phyloP scores from a whole-genome alignment of 2,329 filamentous ascomycete genomes.

The Xylariomycetidae sp. region DNA sequence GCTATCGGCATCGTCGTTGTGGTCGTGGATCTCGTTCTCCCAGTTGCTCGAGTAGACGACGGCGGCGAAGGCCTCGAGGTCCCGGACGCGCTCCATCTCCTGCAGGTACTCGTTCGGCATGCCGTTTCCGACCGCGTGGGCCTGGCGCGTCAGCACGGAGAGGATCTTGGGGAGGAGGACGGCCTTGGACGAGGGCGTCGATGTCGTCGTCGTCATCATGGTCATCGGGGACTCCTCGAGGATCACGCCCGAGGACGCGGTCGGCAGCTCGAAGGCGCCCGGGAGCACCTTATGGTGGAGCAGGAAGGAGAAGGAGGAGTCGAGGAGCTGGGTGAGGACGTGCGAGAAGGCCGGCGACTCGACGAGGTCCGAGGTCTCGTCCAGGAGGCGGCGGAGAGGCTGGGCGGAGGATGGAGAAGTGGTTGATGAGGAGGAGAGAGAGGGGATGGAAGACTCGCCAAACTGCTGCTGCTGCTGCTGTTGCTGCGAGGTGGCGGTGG shows the following conservation, averaged over 20 bases:
- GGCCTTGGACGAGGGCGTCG: too few species aligned
- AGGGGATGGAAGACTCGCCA: too few species aligned
- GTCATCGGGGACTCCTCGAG: conserved; percentile 17
- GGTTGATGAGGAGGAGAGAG: conserved; percentile 28
- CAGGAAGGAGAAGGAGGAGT: conserved; percentile 79
- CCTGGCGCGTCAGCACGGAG: conserved; percentile 85
- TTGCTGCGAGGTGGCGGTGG: conserved; percentile 17
- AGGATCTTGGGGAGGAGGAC: conserved; percentile 79
- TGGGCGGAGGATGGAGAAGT: conserved; percentile 46
- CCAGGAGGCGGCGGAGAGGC: conserved; percentile 81
- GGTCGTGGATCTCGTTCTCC: conserved; percentile 58
- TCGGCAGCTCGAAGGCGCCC: conserved; percentile 67
- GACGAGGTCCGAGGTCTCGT: conserved; percentile 93
- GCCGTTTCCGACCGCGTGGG: conserved; percentile 80
- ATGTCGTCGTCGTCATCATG: conserved; percentile 12
- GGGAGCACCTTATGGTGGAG: conserved; percentile 76
- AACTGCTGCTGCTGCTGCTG: too few species aligned
- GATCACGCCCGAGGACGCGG: conserved; percentile 26
- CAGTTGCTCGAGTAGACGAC: conserved; percentile 86
- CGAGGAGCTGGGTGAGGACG: conserved; percentile 80
- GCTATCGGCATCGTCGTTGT: too few species aligned
- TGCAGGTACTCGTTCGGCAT: conserved; percentile 66
- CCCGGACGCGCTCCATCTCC: conserved; percentile 70
- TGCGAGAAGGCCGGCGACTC: conserved; percentile 89
- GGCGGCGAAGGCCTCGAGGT: conserved; percentile 78